phyloP scores from a whole-genome alignment of 2,329 filamentous ascomycete species.

The Penicillium sp. region DNA sequence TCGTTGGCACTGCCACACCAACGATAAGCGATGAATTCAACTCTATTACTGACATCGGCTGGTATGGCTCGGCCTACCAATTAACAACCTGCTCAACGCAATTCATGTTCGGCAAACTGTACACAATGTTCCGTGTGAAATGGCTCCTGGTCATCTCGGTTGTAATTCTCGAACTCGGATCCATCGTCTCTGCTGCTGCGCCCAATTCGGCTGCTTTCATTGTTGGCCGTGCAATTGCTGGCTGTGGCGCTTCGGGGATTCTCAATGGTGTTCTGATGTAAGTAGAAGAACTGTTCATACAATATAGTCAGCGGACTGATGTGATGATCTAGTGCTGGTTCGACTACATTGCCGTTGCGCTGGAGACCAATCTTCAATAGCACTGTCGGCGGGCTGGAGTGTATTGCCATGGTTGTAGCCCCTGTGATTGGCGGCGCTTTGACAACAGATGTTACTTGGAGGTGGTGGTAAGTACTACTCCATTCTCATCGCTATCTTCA shows the following conservation, averaged over 20 bases:
- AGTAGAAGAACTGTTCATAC: neutral
- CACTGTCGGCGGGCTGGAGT: no score
- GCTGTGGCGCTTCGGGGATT: neutral
- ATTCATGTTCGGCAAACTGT: neutral
- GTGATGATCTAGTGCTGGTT: neutral
- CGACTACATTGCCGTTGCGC: neutral
- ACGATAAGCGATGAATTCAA: neutral
- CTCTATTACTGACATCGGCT: neutral
- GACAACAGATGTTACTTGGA: no score
- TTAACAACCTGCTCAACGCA: neutral
- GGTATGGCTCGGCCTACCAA: constrained; percentile 2
- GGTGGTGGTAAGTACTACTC: no score
- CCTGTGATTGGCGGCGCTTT: no score
- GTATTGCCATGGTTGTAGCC: no score
- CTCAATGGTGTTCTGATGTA: neutral
- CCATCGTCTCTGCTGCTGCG: neutral
- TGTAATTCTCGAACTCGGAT: neutral
- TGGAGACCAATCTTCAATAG: neutral
- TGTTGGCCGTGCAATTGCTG: neutral
- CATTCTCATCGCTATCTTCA: no score
- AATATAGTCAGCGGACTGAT: neutral
- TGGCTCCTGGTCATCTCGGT: neutral
- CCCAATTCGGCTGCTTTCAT: neutral
- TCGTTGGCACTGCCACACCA: neutral
- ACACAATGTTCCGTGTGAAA: neutral